A percentile compares a stretch with the other conserved stretches of the same genome.
Evolutionary conservation across 2,329 filamentous ascomycete genomes (phyloP).

Genomic region (Chaetomiaceae sp.): DNA sequence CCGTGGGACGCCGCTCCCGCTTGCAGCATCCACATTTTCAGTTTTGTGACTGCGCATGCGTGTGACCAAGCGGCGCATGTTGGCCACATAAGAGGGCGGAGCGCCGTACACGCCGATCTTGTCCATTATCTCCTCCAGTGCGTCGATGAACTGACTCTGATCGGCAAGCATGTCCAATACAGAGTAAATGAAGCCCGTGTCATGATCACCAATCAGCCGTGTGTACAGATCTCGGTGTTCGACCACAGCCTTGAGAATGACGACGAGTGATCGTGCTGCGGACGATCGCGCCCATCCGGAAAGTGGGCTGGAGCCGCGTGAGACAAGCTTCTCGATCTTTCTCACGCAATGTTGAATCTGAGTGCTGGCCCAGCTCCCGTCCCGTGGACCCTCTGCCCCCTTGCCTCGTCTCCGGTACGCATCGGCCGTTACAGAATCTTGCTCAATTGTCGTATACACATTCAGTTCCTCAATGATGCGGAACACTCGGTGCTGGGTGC

Average conservation of each 20-base stretch:
- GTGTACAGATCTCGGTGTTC: slow-evolving; percentile 46
- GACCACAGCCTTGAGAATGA: slow-evolving; percentile 44
- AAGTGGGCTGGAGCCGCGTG: slow-evolving; percentile 35
- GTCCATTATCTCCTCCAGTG: slow-evolving; percentile 34
- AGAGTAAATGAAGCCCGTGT: slow-evolving; percentile 43
- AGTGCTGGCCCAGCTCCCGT: slow-evolving; percentile 47
- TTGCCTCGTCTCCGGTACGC: slow-evolving; percentile 12
- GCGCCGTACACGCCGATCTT: slow-evolving; percentile 26
- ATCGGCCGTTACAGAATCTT: slow-evolving; percentile 7
- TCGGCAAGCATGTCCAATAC: slow-evolving; percentile 42
- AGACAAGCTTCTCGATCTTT: slow-evolving; percentile 41
- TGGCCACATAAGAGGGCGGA: slow-evolving; percentile 29
- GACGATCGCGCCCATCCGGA: slow-evolving; percentile 38
- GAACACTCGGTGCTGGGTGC: slow-evolving; percentile 45
- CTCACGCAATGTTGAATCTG: slow-evolving; percentile 42
- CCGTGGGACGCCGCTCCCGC: slow-evolving; percentile 9
- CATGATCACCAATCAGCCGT: slow-evolving; percentile 43
- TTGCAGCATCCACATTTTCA: background rate
- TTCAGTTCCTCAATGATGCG: slow-evolving; percentile 45
- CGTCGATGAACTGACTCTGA: slow-evolving; percentile 41
- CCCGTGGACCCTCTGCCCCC: slow-evolving; percentile 32
- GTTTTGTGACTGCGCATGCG: slow-evolving; percentile 27
- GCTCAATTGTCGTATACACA: slow-evolving; percentile 27
- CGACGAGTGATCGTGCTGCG: slow-evolving; percentile 45
- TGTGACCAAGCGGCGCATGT: slow-evolving; percentile 30